Evolutionary conservation across 345 rosid species (phyloP), one percentile per base, ranked within the genome.

Genomic region (Brassica nigra): DNA sequence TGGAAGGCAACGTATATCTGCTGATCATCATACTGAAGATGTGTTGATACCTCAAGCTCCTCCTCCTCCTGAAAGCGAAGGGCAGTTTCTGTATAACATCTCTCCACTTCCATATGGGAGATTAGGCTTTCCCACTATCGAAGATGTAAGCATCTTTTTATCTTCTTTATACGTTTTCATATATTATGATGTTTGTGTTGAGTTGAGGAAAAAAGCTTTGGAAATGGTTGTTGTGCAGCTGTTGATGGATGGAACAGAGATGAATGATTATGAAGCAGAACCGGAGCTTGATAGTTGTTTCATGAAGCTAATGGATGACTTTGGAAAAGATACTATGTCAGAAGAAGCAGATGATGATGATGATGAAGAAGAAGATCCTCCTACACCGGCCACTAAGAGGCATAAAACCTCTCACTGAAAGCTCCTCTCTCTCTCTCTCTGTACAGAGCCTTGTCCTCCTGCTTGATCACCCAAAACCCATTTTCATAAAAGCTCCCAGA

Each of bases 1-100:
- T 39, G 73, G 77, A 39, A 65, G 84, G 77, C 84, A 78, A 44
- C 82, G 66, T 80, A 59, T 78, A 62, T 54, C 85, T 59, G 80
- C 80, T 79, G 70, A 42, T 70, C 76, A 42, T 70, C 76, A 74
- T 14, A 66, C 34, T n/a, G 66, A 76, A 71, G 76, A 77, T 57
- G 9, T 74, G 37, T 61, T 18, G 49, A 55, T 54, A 49, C 57
- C 57, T 49, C 57, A 49, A 39, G 85, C 86, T 62, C 86, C 66
- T 66, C 71, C 77, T 79, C 73, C 77, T 77, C 34, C 75, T 47
- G 66, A 66, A 16, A 49, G 4, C 20, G 77, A 31, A 67, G 78
- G 29, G 8, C 79, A 37, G 69, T 73, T 80, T 63, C 68, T 52
- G 75, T 62, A 66, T 74, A 79, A 77, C 73, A 63, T 12, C 55